These are phyloP conservation scores for Exophiala xenobiotica DNA, from an alignment of 2,329 filamentous ascomycete species.

Conservation along the genomic window DNA sequence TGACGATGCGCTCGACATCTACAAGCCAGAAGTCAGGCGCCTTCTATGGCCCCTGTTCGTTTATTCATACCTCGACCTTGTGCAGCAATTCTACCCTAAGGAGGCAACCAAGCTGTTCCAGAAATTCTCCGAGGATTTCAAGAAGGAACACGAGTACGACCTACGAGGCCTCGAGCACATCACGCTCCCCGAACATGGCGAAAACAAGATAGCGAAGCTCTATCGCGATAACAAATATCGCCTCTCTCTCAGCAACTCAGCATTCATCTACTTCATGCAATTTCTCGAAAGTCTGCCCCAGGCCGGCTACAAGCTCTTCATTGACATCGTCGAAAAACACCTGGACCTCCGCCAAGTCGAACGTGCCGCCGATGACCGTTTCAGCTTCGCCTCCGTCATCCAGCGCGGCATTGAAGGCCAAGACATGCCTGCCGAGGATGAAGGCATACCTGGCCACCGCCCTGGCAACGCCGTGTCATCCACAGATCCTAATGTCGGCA, in stretches of 20 bases:
- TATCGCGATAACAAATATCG: slow-evolving; percentile 87
- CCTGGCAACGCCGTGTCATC: slow-evolving; percentile 63
- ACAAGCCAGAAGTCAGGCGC: slow-evolving; percentile 90
- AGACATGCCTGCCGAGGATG: slow-evolving; percentile 64
- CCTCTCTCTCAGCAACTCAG: slow-evolving; percentile 81
- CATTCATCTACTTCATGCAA: slow-evolving; percentile 78
- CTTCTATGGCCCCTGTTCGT: slow-evolving; percentile 92
- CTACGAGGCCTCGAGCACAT: slow-evolving; percentile 72
- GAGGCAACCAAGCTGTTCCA: slow-evolving; percentile 42
- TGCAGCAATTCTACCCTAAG: slow-evolving; percentile 67
- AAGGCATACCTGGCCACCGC: slow-evolving; percentile 67
- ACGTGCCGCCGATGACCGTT: slow-evolving; percentile 57
- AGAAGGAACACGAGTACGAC: slow-evolving; percentile 76
- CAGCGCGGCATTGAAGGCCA: slow-evolving; percentile 54
- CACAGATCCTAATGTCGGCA: slow-evolving; percentile 56
- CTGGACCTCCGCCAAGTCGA: slow-evolving; percentile 61
- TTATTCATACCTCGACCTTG: slow-evolving; percentile 82
- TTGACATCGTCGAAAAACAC: slow-evolving; percentile 66
- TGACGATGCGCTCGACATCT: slow-evolving; percentile 87
- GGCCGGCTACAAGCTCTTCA: slow-evolving; percentile 74
- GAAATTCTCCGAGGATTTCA: slow-evolving; percentile 72
- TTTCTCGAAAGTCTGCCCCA: slow-evolving; percentile 86
- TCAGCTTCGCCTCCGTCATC: slow-evolving; percentile 60
- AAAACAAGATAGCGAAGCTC: slow-evolving; percentile 73
- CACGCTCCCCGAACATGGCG: slow-evolving; percentile 72